Base-by-base conservation (phyloP, 2,329 filamentous ascomycete species). In the Talaromyces atroroseus region DNA sequence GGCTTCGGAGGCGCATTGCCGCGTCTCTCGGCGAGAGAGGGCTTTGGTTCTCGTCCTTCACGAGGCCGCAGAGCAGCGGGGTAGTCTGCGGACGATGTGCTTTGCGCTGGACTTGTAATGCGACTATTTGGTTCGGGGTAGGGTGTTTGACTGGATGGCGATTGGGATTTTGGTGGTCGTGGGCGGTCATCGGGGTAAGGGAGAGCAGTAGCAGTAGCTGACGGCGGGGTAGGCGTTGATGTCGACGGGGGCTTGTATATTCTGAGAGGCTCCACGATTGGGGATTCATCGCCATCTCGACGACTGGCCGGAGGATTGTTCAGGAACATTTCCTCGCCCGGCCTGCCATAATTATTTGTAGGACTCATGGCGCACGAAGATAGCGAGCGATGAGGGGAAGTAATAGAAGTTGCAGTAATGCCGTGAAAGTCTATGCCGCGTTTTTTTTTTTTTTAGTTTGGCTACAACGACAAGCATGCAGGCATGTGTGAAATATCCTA, bases 321-420 rank as follows among this genome's bases (percentile, higher is more conserved):
- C 62, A 95, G 82, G 76, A 95, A 92, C 77, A 95, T 87, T 80
- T 92, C 90, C 73, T 91, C 87, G 29, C 90, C 87, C 24, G 87
- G 83, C 63, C 86, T 78, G 65, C 87, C 86, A 68, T 86, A 84
- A 64, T 74, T 65, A 56, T 69, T 70, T 32, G 49, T 56, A 23
- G 57, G 49, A 72, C 69, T 80, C 79, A 77, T 78, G 58, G 52
- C 64, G 34, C 45, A 45, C 45, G 40, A 40, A 4, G 5, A 8
- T n/a, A 18, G 36, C n/a, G 36, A 40, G 36, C 5, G n/a, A 8
- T 18, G 36, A 38, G 36, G 16, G 40, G n/a, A 42, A 21, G 40
- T 6, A 42, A n/a, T 42, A 6, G 10, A 18, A 21, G 40, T 21
- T 7, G 29, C 11, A 42, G n/a, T 42, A 38, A 38, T n/a, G n/a